Evolutionary conservation across 2,329 filamentous ascomycete genomes (phyloP).

Genomic region (Allantophomopsis cytisporea): DNA sequence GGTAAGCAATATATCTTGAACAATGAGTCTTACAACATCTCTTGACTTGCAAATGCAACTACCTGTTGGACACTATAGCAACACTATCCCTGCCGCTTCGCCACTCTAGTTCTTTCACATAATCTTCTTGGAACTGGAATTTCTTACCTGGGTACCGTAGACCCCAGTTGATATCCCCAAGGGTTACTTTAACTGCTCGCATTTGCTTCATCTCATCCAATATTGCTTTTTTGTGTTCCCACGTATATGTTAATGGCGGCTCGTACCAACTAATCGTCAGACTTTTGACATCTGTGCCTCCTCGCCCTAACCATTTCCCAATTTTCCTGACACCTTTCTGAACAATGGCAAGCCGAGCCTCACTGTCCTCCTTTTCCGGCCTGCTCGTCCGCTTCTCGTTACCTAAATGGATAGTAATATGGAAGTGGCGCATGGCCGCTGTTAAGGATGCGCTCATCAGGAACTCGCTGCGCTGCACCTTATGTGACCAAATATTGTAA

Average conservation of each 20-base stretch:
- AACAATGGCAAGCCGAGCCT: slow-evolving; percentile 8
- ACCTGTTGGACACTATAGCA: not conserved
- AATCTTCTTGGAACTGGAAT: slow-evolving; percentile 12
- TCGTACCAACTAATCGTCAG: slow-evolving; percentile 14
- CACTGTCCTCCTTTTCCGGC: slow-evolving; percentile 17
- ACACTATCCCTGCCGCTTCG: not conserved
- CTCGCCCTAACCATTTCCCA: slow-evolving; percentile 9
- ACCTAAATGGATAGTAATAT: slow-evolving; percentile 11
- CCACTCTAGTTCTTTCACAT: slow-evolving; percentile 12
- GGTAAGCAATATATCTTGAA: too few species aligned
- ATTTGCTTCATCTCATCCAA: slow-evolving; percentile 12
- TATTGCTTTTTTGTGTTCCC: slow-evolving; percentile 13
- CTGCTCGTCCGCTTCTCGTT: slow-evolving; percentile 19
- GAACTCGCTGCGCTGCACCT: slow-evolving; percentile 10
- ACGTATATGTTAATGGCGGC: slow-evolving; percentile 14
- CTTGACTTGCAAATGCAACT: too few species aligned
- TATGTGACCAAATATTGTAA: slow-evolving; percentile 15
- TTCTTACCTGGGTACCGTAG: slow-evolving; percentile 12
- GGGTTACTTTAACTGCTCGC: slow-evolving; percentile 8
- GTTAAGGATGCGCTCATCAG: slow-evolving; percentile 9
- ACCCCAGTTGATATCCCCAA: slow-evolving; percentile 14
- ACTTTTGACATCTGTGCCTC: slow-evolving; percentile 4
- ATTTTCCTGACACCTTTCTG: slow-evolving; percentile 13
- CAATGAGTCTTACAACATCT: too few species aligned
- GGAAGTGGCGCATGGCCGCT: slow-evolving; percentile 11